Percentiles rank a stretch among this genome's conserved stretches.
Conservation (phyloP, 805 yeast species). For the Hermanozyma aechmeae region DNA sequence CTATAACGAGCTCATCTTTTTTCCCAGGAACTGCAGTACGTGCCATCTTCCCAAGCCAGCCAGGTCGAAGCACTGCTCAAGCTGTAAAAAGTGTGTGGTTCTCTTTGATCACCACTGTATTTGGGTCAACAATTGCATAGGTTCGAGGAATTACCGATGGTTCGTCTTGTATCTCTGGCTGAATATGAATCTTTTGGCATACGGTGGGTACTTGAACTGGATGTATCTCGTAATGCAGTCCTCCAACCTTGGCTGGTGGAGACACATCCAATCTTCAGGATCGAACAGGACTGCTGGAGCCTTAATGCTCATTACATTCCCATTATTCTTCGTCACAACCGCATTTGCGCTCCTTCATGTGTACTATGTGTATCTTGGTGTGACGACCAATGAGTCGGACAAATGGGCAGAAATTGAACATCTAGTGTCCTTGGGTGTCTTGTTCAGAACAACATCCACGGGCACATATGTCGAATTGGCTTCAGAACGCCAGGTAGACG, state of each 20-base stretch:
- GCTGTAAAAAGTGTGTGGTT: slow-evolving; percentile 46
- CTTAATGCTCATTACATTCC: not conserved
- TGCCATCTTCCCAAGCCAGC: slow-evolving; percentile 45
- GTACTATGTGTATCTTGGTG: slow-evolving; percentile 49
- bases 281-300: not conserved
- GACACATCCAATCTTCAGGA: not conserved
- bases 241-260: not conserved
- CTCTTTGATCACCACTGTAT: slow-evolving; percentile 54
- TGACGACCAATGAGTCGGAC: slow-evolving; percentile 64
- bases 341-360: slow-evolving; percentile 8
- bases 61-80: slow-evolving; percentile 53
- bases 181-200: not conserved
- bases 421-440: slow-evolving; percentile 8
- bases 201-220: not conserved
- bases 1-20: slow-evolving; percentile 46
- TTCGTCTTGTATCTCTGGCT: slow-evolving; percentile 47
- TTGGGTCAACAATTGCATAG: slow-evolving; percentile 70
- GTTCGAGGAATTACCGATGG: slow-evolving; percentile 52
- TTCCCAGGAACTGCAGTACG: slow-evolving; percentile 39
- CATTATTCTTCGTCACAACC: not conserved
- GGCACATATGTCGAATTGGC: too few species aligned
- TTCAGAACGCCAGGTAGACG: too few species aligned
- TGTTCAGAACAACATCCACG: too few species aligned
- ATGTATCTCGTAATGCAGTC: not conserved
- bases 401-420: slow-evolving; percentile 61